A percentile compares a stretch with the other conserved stretches of the same genome.
Conservation (phyloP, 2,329 filamentous ascomycete species). For the Alternaria infectoria region DNA sequence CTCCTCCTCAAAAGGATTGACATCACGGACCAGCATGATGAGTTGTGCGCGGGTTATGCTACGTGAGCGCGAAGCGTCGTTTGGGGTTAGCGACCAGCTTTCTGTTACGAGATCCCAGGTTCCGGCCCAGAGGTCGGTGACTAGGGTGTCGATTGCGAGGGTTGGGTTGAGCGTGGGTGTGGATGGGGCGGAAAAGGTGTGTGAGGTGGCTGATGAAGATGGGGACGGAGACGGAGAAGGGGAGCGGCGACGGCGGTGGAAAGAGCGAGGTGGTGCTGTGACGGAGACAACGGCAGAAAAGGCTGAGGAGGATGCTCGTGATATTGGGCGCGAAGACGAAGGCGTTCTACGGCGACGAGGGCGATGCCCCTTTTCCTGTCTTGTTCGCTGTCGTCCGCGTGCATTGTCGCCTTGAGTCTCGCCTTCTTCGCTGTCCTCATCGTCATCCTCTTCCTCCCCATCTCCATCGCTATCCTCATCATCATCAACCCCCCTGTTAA, state of each 20-base stretch:
- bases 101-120: constrained; percentile 2
- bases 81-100: background rate
- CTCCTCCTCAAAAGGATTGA: background rate
- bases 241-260: background rate
- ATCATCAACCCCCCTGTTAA: background rate
- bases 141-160: background rate
- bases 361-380: background rate
- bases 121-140: background rate
- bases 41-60: background rate
- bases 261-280: background rate
- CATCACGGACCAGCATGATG: background rate
- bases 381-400: background rate
- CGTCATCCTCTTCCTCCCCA: background rate
- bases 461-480: background rate
- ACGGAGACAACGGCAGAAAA: background rate
- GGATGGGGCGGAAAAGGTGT: background rate
- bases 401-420: background rate
- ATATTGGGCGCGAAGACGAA: background rate
- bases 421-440: background rate
- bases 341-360: background rate
- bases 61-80: background rate
- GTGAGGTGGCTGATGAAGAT: background rate
- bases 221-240: background rate
- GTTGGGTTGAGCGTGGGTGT: background rate
- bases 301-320: background rate